phyloP scores from a whole-genome alignment of 306 rosid species.

The Hippophae rhamnoides region DNA sequence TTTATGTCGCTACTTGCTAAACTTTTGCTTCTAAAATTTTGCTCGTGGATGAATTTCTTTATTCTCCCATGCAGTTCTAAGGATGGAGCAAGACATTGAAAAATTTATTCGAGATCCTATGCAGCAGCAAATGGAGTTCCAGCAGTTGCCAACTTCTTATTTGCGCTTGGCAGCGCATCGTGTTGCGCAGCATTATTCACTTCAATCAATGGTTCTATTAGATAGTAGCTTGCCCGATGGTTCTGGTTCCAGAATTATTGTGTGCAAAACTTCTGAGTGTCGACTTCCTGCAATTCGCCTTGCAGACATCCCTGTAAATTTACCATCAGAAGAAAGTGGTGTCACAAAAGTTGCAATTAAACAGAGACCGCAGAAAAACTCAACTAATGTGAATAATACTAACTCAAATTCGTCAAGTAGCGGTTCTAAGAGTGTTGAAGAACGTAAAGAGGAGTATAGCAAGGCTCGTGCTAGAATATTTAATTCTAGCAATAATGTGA shows the following conservation, averaged over 20 bases:
- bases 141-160: conserved; percentile 93
- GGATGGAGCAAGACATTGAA: conserved; percentile 96
- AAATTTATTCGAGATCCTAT: conserved; percentile 72
- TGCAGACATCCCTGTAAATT: conserved; percentile 76
- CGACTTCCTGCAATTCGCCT: conserved; percentile 69
- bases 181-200: conserved; percentile 84
- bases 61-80: conserved; percentile 52
- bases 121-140: conserved; percentile 85
- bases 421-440: conserved; percentile 84
- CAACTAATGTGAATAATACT: conserved; percentile 27
- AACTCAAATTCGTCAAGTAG: conserved; percentile 43
- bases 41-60: not conserved
- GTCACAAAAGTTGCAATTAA: conserved; percentile 82
- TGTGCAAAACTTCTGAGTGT: conserved; percentile 75
- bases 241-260: conserved; percentile 86
- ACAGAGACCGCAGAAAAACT: conserved; percentile 75
- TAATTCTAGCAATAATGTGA: conserved; percentile 38
- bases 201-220: conserved; percentile 90
- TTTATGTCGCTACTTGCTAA: too few relatives aligned
- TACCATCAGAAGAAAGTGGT: conserved; percentile 48
- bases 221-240: conserved; percentile 84
- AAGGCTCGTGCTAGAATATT: conserved; percentile 97
- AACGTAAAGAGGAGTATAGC: conserved; percentile 93
- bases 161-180: conserved; percentile 97
- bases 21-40: too few relatives aligned